phyloP scores from a whole-genome alignment of 2,329 filamentous ascomycete species.

The Rutstroemia sp. region DNA sequence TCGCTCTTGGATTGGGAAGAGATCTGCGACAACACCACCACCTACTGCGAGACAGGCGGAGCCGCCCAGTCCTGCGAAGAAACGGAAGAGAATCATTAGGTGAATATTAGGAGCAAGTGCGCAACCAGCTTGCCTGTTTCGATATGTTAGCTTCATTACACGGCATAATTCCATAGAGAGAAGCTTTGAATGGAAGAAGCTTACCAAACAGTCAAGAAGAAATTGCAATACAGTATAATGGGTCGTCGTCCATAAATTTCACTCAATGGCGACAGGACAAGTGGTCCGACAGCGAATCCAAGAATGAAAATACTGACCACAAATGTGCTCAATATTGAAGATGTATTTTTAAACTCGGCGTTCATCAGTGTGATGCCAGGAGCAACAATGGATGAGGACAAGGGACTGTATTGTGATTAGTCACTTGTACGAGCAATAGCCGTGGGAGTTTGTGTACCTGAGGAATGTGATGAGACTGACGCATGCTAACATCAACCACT shows the following conservation, averaged over 20 bases:
- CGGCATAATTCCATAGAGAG: neutral
- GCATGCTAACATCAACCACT: conserved; percentile 7
- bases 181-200: conserved; percentile 30
- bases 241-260: conserved; percentile 58
- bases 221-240: conserved; percentile 36
- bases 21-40: conserved; percentile 58
- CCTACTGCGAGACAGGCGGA: conserved; percentile 41
- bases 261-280: conserved; percentile 49
- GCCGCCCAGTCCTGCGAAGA: conserved; percentile 45
- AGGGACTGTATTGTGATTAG: conserved; percentile 16
- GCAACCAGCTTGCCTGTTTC: conserved; percentile 30
- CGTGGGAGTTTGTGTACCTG: conserved; percentile 5
- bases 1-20: conserved; percentile 50
- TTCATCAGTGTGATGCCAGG: conserved; percentile 30
- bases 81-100: conserved; percentile 49
- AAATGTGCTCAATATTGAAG: conserved; percentile 12
- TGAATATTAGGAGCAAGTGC: conserved; percentile 40
- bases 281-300: conserved; percentile 49
- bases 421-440: neutral
- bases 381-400: conserved; percentile 36
- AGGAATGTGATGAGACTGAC: conserved; percentile 10
- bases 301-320: conserved; percentile 46
- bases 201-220: conserved; percentile 38
- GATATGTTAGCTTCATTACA: neutral
- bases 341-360: conserved; percentile 15